phyloP scores from a whole-genome alignment of 768 basidiomycete species.

The Erythrobasidium yunnanense region DNA sequence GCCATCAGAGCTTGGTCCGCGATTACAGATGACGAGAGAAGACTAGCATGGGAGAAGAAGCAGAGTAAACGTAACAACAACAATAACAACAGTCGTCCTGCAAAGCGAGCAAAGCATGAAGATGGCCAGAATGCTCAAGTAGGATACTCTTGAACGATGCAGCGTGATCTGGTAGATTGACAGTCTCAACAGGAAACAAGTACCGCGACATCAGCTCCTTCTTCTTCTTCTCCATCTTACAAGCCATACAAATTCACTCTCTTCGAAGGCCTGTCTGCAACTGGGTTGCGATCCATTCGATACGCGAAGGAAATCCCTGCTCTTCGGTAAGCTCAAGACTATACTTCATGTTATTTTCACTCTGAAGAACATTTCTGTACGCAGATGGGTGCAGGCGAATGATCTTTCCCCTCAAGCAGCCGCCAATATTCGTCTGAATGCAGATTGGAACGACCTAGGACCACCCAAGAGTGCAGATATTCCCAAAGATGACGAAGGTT shows the following conservation, averaged over 20 bases:
- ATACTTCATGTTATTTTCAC: neutral
- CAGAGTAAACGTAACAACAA: slow-evolving; percentile 45
- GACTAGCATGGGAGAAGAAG: slow-evolving; percentile 52
- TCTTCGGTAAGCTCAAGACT: slow-evolving; percentile 58
- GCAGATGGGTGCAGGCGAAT: slow-evolving; percentile 84
- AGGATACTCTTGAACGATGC: neutral
- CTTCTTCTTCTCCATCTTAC: neutral
- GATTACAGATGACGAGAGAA: slow-evolving; percentile 54
- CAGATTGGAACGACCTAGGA: slow-evolving; percentile 62
- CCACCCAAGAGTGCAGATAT: too few species aligned
- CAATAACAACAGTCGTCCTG: slow-evolving; percentile 25
- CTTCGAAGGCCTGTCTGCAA: slow-evolving; percentile 88
- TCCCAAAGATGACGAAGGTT: too few species aligned
- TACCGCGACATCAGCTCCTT: too few species aligned
- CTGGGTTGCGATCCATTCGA: slow-evolving; percentile 85
- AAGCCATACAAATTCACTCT: slow-evolving; percentile 55
- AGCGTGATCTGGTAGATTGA: neutral
- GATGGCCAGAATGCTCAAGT: neutral
- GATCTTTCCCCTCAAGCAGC: slow-evolving; percentile 75
- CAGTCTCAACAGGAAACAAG: too few species aligned
- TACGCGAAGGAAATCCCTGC: slow-evolving; percentile 95
- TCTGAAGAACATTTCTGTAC: neutral
- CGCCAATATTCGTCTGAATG: slow-evolving; percentile 73
- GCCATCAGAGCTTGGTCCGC: slow-evolving; percentile 84
- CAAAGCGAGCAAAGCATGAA: neutral